Evolutionary conservation across 192 early-diverging fungal genomes (phyloP).

Genomic region (Tieghemiomyces parasiticus): DNA sequence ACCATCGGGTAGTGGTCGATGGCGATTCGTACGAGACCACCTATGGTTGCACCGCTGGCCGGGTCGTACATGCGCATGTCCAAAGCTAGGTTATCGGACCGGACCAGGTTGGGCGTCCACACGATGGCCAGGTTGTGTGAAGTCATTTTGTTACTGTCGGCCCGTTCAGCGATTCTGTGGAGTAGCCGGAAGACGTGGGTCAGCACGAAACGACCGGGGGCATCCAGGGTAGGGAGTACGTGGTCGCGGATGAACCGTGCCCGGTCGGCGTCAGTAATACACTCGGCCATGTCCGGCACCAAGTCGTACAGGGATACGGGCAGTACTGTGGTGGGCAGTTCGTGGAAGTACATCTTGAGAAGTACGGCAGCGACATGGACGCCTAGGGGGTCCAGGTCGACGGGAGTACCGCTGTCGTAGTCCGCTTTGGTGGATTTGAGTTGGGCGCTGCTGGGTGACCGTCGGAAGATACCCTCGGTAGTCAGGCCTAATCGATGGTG

Average conservation of each 20-base stretch:
- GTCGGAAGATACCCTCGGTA: constrained; percentile 72
- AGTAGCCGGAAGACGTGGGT: constrained; percentile 23
- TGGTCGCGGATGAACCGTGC: constrained; percentile 21
- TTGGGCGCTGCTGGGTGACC: constrained; percentile 57
- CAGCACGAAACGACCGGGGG: neutral
- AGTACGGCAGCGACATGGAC: constrained; percentile 69
- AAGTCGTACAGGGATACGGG: constrained; percentile 41
- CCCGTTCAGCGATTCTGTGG: constrained; percentile 16
- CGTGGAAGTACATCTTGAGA: constrained; percentile 71
- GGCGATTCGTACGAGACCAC: neutral
- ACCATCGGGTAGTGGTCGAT: constrained; percentile 1
- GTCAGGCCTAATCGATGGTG: constrained; percentile 56
- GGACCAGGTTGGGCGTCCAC: constrained; percentile 59
- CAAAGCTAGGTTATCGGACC: constrained; percentile 26
- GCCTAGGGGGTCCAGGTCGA: constrained; percentile 46
- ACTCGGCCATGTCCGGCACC: constrained; percentile 29
- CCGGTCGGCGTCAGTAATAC: constrained; percentile 3
- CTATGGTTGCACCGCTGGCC: neutral
- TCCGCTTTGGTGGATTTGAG: constrained; percentile 46
- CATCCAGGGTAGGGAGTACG: constrained; percentile 13
- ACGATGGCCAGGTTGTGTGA: constrained; percentile 65
- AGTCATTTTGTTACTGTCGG: constrained; percentile 63
- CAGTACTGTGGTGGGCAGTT: constrained; percentile 64
- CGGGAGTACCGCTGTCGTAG: constrained; percentile 34
- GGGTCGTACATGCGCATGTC: constrained; percentile 27